Evolutionary conservation across 2,329 filamentous ascomycete species (phyloP).

Genomic region (Rutstroemia sp.): DNA sequence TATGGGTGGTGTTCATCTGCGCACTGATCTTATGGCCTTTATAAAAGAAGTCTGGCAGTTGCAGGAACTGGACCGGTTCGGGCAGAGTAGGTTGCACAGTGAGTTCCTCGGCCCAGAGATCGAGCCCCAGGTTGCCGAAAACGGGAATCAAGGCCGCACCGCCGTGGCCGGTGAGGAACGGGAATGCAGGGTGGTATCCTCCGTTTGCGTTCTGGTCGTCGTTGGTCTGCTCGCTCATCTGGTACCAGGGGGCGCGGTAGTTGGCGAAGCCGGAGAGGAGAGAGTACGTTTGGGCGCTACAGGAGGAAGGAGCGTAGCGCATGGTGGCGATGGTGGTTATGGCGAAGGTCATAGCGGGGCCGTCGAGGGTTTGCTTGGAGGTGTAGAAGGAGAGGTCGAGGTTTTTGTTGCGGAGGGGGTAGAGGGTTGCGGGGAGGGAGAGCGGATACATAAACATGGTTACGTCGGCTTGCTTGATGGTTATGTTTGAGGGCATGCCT

Average conservation of each 20-base stretch:
- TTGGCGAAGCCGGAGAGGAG: constrained; percentile 58
- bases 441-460: constrained; percentile 11
- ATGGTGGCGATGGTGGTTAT: constrained; percentile 62
- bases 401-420: background rate
- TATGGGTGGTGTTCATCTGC: constrained; percentile 35
- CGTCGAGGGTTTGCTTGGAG: constrained; percentile 36
- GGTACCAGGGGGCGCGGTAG: constrained; percentile 58
- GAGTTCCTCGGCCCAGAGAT: constrained; percentile 49
- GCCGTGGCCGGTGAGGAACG: constrained; percentile 65
- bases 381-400: constrained; percentile 12
- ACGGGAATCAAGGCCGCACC: constrained; percentile 60
- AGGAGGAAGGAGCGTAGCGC: constrained; percentile 57
- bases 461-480: constrained; percentile 19
- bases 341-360: constrained; percentile 67
- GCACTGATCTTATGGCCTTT: constrained; percentile 7
- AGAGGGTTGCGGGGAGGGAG: background rate
- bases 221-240: constrained; percentile 60
- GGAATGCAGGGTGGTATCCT: constrained; percentile 60
- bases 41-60: constrained; percentile 20
- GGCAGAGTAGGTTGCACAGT: constrained; percentile 59
- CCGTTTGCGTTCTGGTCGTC: constrained; percentile 54
- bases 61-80: constrained; percentile 42
- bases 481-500: constrained; percentile 11
- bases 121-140: constrained; percentile 60
- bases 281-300: constrained; percentile 60